phyloP scores from a whole-genome alignment of 805 yeast genomes.

The Wickerhamiella vanderwaltii region DNA sequence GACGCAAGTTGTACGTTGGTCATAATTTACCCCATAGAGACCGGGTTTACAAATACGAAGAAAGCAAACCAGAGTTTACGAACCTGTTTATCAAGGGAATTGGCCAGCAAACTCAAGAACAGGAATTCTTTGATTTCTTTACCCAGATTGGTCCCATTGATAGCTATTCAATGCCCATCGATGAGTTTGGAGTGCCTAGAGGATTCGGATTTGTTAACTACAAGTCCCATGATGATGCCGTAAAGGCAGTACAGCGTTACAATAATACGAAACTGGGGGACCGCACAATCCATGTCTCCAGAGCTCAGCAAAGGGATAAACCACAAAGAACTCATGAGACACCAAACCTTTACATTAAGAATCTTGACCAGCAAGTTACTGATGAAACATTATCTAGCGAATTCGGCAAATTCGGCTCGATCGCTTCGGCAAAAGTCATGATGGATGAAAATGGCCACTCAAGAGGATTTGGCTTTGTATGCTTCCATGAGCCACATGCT shows the following conservation, averaged over 20 bases:
- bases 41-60: conserved; percentile 38
- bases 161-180: conserved; percentile 41
- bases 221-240: conserved; percentile 33
- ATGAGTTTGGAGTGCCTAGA: conserved; percentile 26
- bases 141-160: conserved; percentile 37
- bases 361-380: conserved; percentile 42
- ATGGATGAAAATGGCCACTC: conserved; percentile 41
- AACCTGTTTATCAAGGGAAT: conserved; percentile 45
- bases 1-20: conserved; percentile 38
- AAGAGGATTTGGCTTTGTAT: conserved; percentile 73
- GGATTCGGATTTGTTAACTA: conserved; percentile 49
- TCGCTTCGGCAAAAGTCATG: conserved; percentile 45
- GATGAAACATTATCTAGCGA: conserved; percentile 40
- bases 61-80: conserved; percentile 37
- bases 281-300: conserved; percentile 29
- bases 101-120: conserved; percentile 31
- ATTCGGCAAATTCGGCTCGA: conserved; percentile 38
- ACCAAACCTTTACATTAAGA: conserved; percentile 60
- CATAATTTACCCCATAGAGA: conserved; percentile 56
- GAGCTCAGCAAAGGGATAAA: conserved; percentile 31
- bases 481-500: conserved; percentile 51
- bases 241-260: conserved; percentile 39
- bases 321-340: conserved; percentile 30
- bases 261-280: conserved; percentile 34
- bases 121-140: conserved; percentile 35